phyloP scores from a whole-genome alignment of 2,329 filamentous ascomycete genomes.

The Ceratocystis destructans region DNA sequence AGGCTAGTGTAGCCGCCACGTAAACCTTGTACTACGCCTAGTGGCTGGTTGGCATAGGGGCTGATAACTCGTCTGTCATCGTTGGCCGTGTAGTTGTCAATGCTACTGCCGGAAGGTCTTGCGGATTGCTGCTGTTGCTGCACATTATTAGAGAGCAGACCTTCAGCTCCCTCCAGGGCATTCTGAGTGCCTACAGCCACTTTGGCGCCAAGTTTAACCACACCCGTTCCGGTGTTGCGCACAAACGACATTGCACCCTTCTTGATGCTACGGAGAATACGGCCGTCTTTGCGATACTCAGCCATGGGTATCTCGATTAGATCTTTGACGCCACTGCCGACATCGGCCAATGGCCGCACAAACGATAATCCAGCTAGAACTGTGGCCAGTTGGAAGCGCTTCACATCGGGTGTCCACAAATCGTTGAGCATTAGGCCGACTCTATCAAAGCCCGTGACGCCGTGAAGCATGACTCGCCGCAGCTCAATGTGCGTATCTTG shows the following conservation, averaged over 20 bases:
- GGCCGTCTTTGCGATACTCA: constrained; percentile 88
- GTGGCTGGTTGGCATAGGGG: constrained; percentile 85
- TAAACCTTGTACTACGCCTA: constrained; percentile 75
- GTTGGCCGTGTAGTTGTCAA: constrained; percentile 25
- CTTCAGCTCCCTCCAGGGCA: constrained; percentile 80
- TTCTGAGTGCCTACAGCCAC: constrained; percentile 89
- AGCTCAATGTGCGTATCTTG: constrained; percentile 79
- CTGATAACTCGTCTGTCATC: constrained; percentile 70
- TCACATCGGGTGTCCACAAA: constrained; percentile 92
- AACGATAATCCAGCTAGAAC: constrained; percentile 81
- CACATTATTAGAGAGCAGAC: constrained; percentile 39
- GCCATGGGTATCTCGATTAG: constrained; percentile 78
- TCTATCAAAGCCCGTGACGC: constrained; percentile 77
- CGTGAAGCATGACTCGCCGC: constrained; percentile 82
- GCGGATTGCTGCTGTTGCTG: constrained; percentile 33
- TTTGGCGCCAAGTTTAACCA: constrained; percentile 90
- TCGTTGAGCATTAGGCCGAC: constrained; percentile 84
- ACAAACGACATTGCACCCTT: constrained; percentile 86
- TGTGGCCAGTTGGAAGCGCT: constrained; percentile 72
- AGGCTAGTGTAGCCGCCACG: constrained; percentile 70
- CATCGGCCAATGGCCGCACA: constrained; percentile 80
- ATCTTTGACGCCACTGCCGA: constrained; percentile 74
- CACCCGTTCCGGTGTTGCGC: constrained; percentile 81
- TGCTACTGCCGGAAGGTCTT: constrained; percentile 21
- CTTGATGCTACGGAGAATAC: constrained; percentile 78